These are phyloP conservation scores for Geoglossum glabrum DNA, from an alignment of 495 filamentous ascomycete genomes.

Conservation along the genomic window DNA sequence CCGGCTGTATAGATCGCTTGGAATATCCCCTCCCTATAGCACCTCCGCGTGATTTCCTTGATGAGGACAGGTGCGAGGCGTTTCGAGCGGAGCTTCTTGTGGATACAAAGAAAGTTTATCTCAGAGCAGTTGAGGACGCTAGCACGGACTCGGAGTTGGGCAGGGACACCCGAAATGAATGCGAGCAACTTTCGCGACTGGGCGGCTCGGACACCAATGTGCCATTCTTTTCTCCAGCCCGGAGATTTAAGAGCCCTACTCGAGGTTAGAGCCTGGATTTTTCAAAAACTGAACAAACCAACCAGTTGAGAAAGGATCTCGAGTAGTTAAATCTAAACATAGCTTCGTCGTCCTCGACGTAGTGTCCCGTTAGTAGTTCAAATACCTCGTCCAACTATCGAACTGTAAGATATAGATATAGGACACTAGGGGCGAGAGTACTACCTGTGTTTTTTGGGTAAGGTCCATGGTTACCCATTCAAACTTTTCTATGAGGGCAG, in stretches of 20 bases:
- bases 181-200: slow-evolving; percentile 64
- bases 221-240: slow-evolving; percentile 92
- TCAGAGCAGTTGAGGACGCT: slow-evolving; percentile 61
- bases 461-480: slow-evolving; percentile 90
- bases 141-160: slow-evolving; percentile 56
- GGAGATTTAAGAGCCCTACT: slow-evolving; percentile 75
- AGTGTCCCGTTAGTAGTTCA: slow-evolving; percentile 74
- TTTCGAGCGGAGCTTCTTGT: slow-evolving; percentile 92
- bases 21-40: slow-evolving; percentile 63
- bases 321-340: slow-evolving; percentile 98
- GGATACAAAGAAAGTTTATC: slow-evolving; percentile 93
- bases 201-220: slow-evolving; percentile 70
- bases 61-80: slow-evolving; percentile 82
- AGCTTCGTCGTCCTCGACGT: slow-evolving; percentile 87
- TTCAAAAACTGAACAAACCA: slow-evolving; percentile 9
- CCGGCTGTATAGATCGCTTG: slow-evolving; percentile 94
- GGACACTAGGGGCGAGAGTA: not conserved
- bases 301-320: slow-evolving; percentile 72
- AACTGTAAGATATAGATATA: not conserved
- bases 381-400: slow-evolving; percentile 54
- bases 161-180: slow-evolving; percentile 84
- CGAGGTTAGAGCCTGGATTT: not conserved
- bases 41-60: slow-evolving; percentile 85
- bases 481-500: slow-evolving; percentile 50
- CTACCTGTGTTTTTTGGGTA: slow-evolving; percentile 35